A percentile compares a stretch with the other conserved stretches of the same genome.
phyloP scores from a whole-genome alignment of 2,329 filamentous ascomycete species.

The Penicillium freii region DNA sequence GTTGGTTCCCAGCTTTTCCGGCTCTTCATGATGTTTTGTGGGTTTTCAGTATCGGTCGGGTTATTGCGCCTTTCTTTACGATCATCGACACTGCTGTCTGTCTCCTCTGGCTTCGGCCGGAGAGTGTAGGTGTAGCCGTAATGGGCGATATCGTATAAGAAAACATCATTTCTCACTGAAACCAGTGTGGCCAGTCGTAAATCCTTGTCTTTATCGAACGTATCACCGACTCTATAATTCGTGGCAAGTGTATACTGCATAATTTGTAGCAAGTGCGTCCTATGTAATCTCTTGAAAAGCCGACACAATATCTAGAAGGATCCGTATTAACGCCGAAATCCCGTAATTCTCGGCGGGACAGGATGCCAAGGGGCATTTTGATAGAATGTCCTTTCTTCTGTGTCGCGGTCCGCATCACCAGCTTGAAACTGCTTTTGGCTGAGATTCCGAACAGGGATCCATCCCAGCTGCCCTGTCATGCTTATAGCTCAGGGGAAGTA shows the following conservation, averaged over 20 bases:
- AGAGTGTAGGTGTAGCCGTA: neutral
- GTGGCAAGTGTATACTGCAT: neutral
- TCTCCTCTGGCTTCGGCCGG: neutral
- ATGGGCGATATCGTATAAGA: neutral
- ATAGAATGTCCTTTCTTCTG: constrained; percentile 39
- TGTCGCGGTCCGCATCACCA: constrained; percentile 24
- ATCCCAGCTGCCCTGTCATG: constrained; percentile 23
- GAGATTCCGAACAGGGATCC: constrained; percentile 35
- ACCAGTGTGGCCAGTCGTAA: neutral
- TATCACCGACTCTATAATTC: neutral
- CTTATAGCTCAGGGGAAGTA: too few relatives aligned
- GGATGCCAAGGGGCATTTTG: constrained; percentile 36
- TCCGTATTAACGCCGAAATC: constrained; percentile 38
- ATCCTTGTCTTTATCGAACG: neutral
- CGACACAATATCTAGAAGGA: neutral
- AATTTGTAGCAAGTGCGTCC: neutral
- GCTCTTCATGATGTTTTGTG: neutral
- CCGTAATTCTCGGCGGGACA: constrained; percentile 42
- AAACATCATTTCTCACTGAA: neutral
- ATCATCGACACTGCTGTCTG: neutral
- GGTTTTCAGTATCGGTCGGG: neutral
- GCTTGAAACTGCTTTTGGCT: constrained; percentile 29
- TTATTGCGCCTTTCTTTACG: neutral
- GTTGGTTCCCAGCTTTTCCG: neutral
- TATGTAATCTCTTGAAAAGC: neutral